Evolutionary conservation across 495 filamentous ascomycete genomes (phyloP), one percentile per base, ranked within the genome.

Genomic region (Lasiosphaeria miniovina): DNA sequence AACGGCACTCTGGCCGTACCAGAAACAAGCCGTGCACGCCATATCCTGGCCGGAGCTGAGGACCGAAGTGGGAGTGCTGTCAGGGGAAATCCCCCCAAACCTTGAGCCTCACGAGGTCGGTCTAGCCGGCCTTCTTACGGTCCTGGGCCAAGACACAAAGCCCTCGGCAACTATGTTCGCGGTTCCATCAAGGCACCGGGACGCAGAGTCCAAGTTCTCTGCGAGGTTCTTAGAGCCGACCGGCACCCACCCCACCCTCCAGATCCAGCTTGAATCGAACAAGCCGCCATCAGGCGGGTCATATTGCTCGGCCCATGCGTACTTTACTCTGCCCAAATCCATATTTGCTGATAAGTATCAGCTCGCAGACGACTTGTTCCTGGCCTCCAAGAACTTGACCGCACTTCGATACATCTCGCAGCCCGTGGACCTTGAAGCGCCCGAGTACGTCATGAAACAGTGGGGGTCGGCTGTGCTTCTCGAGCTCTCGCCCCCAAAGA

Each of bases 351-450:
- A 98, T 73, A 87, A 88, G 70, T 94, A 97, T 71, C 75, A 79
- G 63, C 66, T 74, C 54, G 61, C 66, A n/a, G 74, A 76, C 56
- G 65, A 65, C 38, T 62, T 77, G 33, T 74, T 74, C 58, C 62
- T 77, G 48, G 61, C 82, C 17, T 90, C 89, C 2, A 90, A 95
- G 52, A 88, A 92, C 65, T 76, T 98, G 49, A 79, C 77, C 32
- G 73, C 80, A 0, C 71, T 97, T 45, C 85, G 82, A 45, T 84
- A 84, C 55, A 80, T 90, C 49, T 83, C 86, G 41, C 87, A 90
- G 45, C 90, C 90, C 48, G 90, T 91, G 4, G 94, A 98, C 63
- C 91, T 98, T 51, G 94, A 98, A 74, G 91, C 91, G 0, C 94
- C 94, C 9, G 87, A 88, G 62, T 98, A 94, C 80, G 84, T 84